These are phyloP conservation scores for Gossypium schwendimanii DNA, from an alignment of 441 rosid genomes.

Conservation along the genomic window DNA sequence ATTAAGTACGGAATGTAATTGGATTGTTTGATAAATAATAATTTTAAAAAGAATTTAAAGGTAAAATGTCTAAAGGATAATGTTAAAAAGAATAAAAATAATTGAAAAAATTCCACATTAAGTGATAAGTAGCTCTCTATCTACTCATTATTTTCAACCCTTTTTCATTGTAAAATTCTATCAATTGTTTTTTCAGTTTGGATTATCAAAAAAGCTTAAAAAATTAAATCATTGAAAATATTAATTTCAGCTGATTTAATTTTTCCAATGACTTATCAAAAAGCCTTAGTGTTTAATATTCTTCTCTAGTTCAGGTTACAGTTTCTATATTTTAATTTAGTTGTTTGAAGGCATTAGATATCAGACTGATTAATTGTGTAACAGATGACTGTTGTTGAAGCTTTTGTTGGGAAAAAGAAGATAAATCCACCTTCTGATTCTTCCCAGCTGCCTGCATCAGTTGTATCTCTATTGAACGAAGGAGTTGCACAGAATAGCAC, in stretches of 20 bases:
- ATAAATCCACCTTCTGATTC: slow-evolving; percentile 50
- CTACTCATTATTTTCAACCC: not conserved
- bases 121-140: not conserved
- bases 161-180: not conserved
- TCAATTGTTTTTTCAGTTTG: not conserved
- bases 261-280: not conserved
- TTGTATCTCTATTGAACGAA: slow-evolving; percentile 51
- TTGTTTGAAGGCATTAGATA: not conserved
- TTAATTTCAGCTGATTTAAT: not conserved
- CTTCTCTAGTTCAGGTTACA: not conserved
- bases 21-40: not conserved
- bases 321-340: not conserved
- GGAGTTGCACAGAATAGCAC: slow-evolving; percentile 83
- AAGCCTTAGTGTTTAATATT: not conserved
- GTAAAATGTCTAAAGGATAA: not conserved
- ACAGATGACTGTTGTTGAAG: slow-evolving; percentile 94
- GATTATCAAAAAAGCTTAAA: not conserved
- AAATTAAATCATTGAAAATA: not conserved
- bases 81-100: not conserved
- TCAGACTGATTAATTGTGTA: slow-evolving; percentile 13
- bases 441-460: slow-evolving; percentile 40
- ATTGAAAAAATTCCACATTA: not conserved
- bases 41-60: not conserved
- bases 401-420: slow-evolving; percentile 64
- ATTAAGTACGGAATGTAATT: not conserved